Base-by-base conservation (phyloP, 1,284 basidiomycete species). In the Porogramme epimiltina region DNA sequence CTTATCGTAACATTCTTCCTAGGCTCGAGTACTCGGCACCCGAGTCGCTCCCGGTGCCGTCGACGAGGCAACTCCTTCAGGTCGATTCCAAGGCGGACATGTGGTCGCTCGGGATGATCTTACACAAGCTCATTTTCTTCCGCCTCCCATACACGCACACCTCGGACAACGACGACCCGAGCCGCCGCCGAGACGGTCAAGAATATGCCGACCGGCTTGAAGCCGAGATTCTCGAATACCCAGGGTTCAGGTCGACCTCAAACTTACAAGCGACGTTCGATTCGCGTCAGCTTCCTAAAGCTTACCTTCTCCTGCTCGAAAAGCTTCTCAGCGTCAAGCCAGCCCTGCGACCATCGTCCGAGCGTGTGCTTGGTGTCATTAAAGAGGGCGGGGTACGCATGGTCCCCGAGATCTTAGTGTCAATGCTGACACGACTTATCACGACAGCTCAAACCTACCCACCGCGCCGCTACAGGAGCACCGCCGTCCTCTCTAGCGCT, bases 71-170 rank as follows among this genome's bases (percentile, higher is more conserved):
- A 20, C 79, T 92, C 19, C 74, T 74, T 8, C 86, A 91, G 48
- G 79, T 94, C 1, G 89, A 93, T 61, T 93, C 91, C 0, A 95
- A 95, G 62, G 85, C 87, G n/a, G 89, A 91, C 63, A 90, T 91
- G 85, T 91, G 89, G 89, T 88, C 87, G 5, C 75, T 91, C 15
- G 94, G 94, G 18, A 93, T 98, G 89, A 89, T 98, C 39, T 76
- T 98, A 11, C 85, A 97, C 73, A 93, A 93, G 64, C 79, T 97
- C 52, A 72, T 96, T 1, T 98, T 96, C 71, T 93, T 98, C 70
- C 80, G 81, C 26, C 68, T 93, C 19, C 93, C 93, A 0, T 95
- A 93, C 62, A 76, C 74, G 19, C 82, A 88, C 58, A 85, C 88
- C 0, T 73, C 79, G 3, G 77, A 80, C 49, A 76, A 75, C 19